Conservation (phyloP, 129 eudicot species). For the Solidago caesia region DNA sequence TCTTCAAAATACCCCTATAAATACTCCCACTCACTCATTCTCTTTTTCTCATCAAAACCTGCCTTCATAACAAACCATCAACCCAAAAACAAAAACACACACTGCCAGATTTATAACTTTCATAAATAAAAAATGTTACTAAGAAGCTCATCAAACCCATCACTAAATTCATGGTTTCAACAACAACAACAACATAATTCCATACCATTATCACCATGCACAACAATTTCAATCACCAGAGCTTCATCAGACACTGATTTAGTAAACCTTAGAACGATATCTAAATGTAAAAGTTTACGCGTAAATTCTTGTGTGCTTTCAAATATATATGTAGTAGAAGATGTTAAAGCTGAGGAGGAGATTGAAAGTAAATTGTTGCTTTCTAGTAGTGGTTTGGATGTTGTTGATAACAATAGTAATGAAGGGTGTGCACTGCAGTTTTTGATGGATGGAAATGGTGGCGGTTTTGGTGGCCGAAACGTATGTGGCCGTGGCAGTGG, state of each 20-base stretch:
- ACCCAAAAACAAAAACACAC: too few species aligned
- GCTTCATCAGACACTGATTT: slow-evolving; percentile 32
- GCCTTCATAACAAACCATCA: not conserved
- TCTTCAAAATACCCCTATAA: slow-evolving; percentile 9
- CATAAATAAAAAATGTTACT: slow-evolving; percentile 33
- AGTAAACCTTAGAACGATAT: not conserved
- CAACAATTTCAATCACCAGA: slow-evolving; percentile 4
- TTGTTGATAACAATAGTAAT: too few species aligned
- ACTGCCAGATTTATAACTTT: not conserved
- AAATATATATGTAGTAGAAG: not conserved
- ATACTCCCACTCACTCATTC: not conserved
- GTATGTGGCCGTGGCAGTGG: slow-evolving; percentile 32
- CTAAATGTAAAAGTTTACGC: not conserved
- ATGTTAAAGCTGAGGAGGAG: not conserved
- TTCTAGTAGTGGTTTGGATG: slow-evolving; percentile 35
- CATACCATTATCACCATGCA: slow-evolving; percentile 10
- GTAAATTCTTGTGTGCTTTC: not conserved
- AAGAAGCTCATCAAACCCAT: slow-evolving; percentile 44
- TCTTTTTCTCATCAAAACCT: not conserved
- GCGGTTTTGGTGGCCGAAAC: slow-evolving; percentile 27
- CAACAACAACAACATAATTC: slow-evolving; percentile 19
- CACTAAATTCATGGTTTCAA: slow-evolving; percentile 41
- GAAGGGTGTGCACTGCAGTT: slow-evolving; percentile 16
- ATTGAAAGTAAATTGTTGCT: slow-evolving; percentile 23
- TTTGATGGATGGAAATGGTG: slow-evolving; percentile 20